Percentiles rank a stretch among this genome's conserved stretches.
These are phyloP conservation scores for Xylaria grammica DNA, from an alignment of 495 filamentous ascomycete species.

Conservation along the genomic window DNA sequence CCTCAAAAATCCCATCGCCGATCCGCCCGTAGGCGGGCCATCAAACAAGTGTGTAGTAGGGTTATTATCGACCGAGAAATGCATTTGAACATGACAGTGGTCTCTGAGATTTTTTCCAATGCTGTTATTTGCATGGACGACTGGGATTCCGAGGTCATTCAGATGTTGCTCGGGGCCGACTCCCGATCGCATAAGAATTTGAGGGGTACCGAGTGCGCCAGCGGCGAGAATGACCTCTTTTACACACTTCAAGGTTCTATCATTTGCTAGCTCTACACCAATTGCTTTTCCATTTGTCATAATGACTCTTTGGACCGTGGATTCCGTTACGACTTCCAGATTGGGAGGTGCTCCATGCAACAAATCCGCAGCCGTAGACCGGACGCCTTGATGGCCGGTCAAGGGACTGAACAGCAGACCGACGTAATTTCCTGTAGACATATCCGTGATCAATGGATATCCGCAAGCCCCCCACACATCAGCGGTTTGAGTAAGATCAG, in stretches of 20 bases:
- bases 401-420: neutral
- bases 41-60: no score
- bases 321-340: neutral
- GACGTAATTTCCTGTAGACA: neutral
- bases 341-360: neutral
- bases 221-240: conserved; percentile 76
- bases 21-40: conserved; percentile 28
- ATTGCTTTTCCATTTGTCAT: neutral
- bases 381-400: neutral
- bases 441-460: neutral
- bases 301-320: neutral
- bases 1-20: conserved; percentile 59
- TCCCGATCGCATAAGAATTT: conserved; percentile 72
- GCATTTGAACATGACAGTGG: conserved; percentile 42
- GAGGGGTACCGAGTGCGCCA: conserved; percentile 72
- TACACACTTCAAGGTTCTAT: conserved; percentile 60
- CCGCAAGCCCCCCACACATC: neutral
- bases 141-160: conserved; percentile 61
- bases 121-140: conserved; percentile 70
- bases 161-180: conserved; percentile 71
- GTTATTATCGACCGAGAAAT: no score
- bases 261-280: conserved; percentile 38
- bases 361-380: neutral
- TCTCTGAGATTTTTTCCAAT: conserved; percentile 79
- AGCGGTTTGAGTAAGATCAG: neutral